Percentiles rank a stretch among this genome's conserved stretches.
Conservation (phyloP, 2,329 filamentous ascomycete genomes). For the Hymenoscyphus linearis region DNA sequence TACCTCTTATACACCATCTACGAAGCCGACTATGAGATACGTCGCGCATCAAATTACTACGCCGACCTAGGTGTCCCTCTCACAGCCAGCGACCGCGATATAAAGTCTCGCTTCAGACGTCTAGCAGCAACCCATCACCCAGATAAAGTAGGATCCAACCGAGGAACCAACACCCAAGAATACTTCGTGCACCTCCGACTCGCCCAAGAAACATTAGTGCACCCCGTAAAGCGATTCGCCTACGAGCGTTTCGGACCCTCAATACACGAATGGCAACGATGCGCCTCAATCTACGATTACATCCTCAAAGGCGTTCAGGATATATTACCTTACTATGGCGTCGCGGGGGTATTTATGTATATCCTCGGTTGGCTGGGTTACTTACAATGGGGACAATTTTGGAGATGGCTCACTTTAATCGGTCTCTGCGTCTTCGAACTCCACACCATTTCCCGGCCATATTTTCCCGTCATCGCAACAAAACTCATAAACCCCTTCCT, state of each 20-base stretch:
- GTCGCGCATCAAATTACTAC: slow-evolving; percentile 71
- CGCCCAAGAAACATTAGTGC: slow-evolving; percentile 75
- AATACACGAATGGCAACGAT: slow-evolving; percentile 60
- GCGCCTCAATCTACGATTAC: slow-evolving; percentile 67
- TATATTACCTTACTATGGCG: slow-evolving; percentile 56
- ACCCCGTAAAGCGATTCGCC: slow-evolving; percentile 72
- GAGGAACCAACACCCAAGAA: slow-evolving; percentile 32
- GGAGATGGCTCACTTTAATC: slow-evolving; percentile 56
- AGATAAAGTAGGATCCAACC: slow-evolving; percentile 56
- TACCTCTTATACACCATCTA: slow-evolving; percentile 92
- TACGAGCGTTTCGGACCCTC: slow-evolving; percentile 85
- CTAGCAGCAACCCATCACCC: slow-evolving; percentile 71
- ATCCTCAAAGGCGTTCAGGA: slow-evolving; percentile 60
- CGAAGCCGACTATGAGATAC: slow-evolving; percentile 81
- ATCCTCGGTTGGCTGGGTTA: slow-evolving; percentile 60
- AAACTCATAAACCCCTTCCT: slow-evolving; percentile 41
- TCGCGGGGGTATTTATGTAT: slow-evolving; percentile 53
- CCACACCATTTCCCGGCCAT: slow-evolving; percentile 49
- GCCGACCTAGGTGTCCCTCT: slow-evolving; percentile 65
- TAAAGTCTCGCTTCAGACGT: slow-evolving; percentile 81
- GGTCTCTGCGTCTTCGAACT: slow-evolving; percentile 52
- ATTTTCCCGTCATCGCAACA: slow-evolving; percentile 42
- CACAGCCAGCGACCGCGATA: slow-evolving; percentile 63
- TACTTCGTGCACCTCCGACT: slow-evolving; percentile 80
- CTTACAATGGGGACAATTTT: slow-evolving; percentile 61